Conservation (phyloP, 768 basidiomycete genomes). For the Hirschioporus abietinus region DNA sequence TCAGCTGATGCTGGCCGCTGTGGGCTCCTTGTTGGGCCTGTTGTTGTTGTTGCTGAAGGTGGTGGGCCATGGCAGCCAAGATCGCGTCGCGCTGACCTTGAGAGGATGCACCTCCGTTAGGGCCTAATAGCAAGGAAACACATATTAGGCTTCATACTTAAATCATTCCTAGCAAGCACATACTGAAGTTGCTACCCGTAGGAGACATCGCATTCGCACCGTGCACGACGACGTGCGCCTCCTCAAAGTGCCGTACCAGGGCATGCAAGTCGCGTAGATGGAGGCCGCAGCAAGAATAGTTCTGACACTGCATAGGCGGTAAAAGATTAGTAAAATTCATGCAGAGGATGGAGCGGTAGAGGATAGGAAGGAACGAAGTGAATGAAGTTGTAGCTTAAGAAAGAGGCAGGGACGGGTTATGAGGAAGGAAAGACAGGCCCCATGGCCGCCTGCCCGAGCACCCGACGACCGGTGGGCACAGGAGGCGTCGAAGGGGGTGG, state of each 20-base stretch:
- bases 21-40: slow-evolving; percentile 16
- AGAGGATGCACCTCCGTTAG: background rate
- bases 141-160: slow-evolving; percentile 1
- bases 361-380: slow-evolving; percentile 7
- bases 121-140: too few species aligned
- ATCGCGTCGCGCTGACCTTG: slow-evolving; percentile 22
- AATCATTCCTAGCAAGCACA: slow-evolving; percentile 4
- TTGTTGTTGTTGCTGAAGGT: slow-evolving; percentile 4
- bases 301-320: slow-evolving; percentile 51
- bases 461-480: background rate
- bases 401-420: background rate
- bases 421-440: background rate
- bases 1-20: slow-evolving; percentile 10
- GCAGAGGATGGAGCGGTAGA: slow-evolving; percentile 1
- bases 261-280: slow-evolving; percentile 73
- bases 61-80: slow-evolving; percentile 13
- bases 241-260: slow-evolving; percentile 89
- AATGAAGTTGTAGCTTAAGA: too few species aligned
- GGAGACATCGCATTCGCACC: slow-evolving; percentile 9
- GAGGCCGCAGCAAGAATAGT: slow-evolving; percentile 88
- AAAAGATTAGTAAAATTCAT: background rate
- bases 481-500: background rate
- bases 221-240: slow-evolving; percentile 73
- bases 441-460: background rate
- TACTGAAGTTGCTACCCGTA: slow-evolving; percentile 4